Percentiles rank a stretch among this genome's conserved stretches.
phyloP scores from a whole-genome alignment of 2,329 filamentous ascomycete species.

The Fusarium miscanthi region DNA sequence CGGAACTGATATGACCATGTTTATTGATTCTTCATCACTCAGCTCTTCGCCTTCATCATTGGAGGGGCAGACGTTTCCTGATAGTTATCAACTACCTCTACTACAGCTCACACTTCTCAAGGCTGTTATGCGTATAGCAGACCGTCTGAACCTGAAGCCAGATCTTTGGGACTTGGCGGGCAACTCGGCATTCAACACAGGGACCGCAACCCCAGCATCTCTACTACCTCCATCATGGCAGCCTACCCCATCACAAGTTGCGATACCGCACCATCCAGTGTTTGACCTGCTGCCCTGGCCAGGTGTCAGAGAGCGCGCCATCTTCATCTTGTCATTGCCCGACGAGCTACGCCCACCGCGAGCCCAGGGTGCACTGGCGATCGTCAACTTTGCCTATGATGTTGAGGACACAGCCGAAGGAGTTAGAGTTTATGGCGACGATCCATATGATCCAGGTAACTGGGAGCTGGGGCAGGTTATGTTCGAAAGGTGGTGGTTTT shows the following conservation, averaged over 20 bases:
- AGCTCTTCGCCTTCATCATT: slow-evolving; percentile 32
- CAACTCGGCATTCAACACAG: slow-evolving; percentile 58
- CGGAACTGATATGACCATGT: slow-evolving; percentile 24
- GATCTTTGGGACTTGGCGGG: slow-evolving; percentile 59
- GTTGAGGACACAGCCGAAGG: slow-evolving; percentile 67
- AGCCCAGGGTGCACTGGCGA: slow-evolving; percentile 58
- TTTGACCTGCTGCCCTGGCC: slow-evolving; percentile 70
- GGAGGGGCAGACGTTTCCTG: slow-evolving; percentile 49
- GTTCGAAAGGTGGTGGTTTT: slow-evolving; percentile 70
- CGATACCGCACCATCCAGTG: slow-evolving; percentile 66
- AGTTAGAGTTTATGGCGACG: slow-evolving; percentile 59
- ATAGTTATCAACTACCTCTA: slow-evolving; percentile 61
- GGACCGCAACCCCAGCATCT: slow-evolving; percentile 45
- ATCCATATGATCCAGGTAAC: slow-evolving; percentile 59
- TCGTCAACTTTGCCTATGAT: slow-evolving; percentile 66
- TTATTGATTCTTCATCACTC: slow-evolving; percentile 40
- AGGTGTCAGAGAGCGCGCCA: slow-evolving; percentile 61
- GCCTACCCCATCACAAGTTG: slow-evolving; percentile 61
- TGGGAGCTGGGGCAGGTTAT: slow-evolving; percentile 71
- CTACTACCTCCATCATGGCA: slow-evolving; percentile 60
- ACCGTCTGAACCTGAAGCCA: slow-evolving; percentile 56
- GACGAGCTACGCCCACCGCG: slow-evolving; percentile 58
- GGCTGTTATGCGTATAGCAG: slow-evolving; percentile 59
- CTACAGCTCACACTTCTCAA: slow-evolving; percentile 61
- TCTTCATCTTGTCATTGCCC: slow-evolving; percentile 63